Evolutionary conservation across 2,329 filamentous ascomycete species (phyloP).

Genomic region (Diaporthe citri): DNA sequence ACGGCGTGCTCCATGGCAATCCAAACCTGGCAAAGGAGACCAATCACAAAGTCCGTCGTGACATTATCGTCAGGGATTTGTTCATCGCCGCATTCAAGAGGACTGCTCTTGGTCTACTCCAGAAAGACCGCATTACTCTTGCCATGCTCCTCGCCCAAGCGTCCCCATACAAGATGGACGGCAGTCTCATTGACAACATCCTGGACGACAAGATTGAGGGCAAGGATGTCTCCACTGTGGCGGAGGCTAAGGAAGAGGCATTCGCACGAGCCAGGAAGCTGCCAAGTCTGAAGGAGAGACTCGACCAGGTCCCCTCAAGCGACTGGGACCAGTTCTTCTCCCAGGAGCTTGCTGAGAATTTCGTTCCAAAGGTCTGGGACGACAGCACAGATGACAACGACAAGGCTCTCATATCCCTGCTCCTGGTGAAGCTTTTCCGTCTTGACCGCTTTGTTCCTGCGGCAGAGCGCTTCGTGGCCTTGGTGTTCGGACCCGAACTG

Average conservation of each 20-base stretch:
- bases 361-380: slow-evolving; percentile 82
- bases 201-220: slow-evolving; percentile 83
- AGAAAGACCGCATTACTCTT: slow-evolving; percentile 93
- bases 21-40: slow-evolving; percentile 77
- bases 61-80: slow-evolving; percentile 90
- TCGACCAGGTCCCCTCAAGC: slow-evolving; percentile 71
- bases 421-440: slow-evolving; percentile 94
- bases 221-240: slow-evolving; percentile 80
- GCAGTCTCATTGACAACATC: slow-evolving; percentile 85
- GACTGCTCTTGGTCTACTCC: slow-evolving; percentile 91
- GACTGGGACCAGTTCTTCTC: slow-evolving; percentile 86
- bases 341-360: slow-evolving; percentile 88
- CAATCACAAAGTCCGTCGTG: slow-evolving; percentile 83
- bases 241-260: slow-evolving; percentile 74
- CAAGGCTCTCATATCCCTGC: slow-evolving; percentile 82
- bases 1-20: slow-evolving; percentile 87
- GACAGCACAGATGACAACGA: slow-evolving; percentile 75
- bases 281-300: slow-evolving; percentile 77
- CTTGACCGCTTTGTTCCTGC: slow-evolving; percentile 95
- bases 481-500: slow-evolving; percentile 86
- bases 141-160: slow-evolving; percentile 96
- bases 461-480: slow-evolving; percentile 88
- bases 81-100: slow-evolving; percentile 93
- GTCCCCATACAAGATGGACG: slow-evolving; percentile 96
- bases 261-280: slow-evolving; percentile 78